A percentile compares a stretch with the other conserved stretches of the same genome.
Conservation (phyloP, 768 basidiomycete species). For the Lyophyllum decastes region DNA sequence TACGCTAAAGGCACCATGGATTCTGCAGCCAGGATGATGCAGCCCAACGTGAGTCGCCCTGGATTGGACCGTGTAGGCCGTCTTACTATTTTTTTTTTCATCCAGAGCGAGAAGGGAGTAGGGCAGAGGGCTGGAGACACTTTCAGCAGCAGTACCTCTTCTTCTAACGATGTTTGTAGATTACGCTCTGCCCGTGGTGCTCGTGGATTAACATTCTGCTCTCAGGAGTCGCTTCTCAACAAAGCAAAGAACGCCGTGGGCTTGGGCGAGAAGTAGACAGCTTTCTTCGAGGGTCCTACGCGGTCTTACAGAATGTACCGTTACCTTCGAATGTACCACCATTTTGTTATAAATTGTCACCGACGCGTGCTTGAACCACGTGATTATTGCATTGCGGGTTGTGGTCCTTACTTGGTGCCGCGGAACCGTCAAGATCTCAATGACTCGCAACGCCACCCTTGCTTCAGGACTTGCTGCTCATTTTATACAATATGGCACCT, state of each 20-base stretch:
- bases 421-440: neutral
- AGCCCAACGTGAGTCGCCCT: constrained; percentile 44
- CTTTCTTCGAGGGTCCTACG: neutral
- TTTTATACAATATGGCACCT: constrained; percentile 9
- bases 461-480: neutral
- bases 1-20: constrained; percentile 47
- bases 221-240: constrained; percentile 41
- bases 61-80: neutral
- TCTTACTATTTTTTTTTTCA: neutral
- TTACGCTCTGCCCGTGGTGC: too few species aligned
- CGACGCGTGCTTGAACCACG: neutral
- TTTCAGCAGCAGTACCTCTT: constrained; percentile 46
- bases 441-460: neutral
- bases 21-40: constrained; percentile 45
- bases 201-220: neutral
- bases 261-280: constrained; percentile 31
- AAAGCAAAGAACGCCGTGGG: constrained; percentile 58
- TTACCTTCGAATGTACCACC: neutral
- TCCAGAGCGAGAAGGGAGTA: constrained; percentile 51
- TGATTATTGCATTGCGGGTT: too few species aligned
- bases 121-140: constrained; percentile 51
- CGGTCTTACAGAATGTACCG: neutral
- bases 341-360: neutral
- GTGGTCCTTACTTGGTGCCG: too few species aligned
- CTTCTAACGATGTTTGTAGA: too few species aligned